A percentile compares a stretch with the other conserved stretches of the same genome.
phyloP scores from a whole-genome alignment of 139 green algal genomes.

The Dunaliella primolecta region DNA sequence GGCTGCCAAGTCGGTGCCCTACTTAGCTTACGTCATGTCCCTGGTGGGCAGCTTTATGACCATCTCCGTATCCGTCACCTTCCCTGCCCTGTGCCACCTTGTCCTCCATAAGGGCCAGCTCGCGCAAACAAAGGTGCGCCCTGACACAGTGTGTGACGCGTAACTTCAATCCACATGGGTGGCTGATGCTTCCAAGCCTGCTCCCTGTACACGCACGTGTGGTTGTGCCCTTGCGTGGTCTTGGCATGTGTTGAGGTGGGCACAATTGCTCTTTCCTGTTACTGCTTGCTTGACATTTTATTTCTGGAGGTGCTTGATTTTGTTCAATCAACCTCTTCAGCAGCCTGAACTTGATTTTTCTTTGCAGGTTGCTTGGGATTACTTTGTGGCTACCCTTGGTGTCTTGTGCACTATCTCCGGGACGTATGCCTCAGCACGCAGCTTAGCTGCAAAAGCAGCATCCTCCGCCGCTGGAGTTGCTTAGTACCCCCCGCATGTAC shows the following conservation, averaged over 20 bases:
- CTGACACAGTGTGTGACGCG: neutral
- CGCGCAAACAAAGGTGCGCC: neutral
- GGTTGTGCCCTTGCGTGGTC: neutral
- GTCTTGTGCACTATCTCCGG: constrained; percentile 39
- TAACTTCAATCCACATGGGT: neutral
- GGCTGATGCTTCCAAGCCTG: too few relatives aligned
- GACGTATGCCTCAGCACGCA: constrained; percentile 29
- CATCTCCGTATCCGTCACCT: constrained; percentile 48
- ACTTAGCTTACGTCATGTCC: constrained; percentile 54
- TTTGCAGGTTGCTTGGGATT: constrained; percentile 30
- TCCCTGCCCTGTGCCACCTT: constrained; percentile 53
- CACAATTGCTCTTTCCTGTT: neutral
- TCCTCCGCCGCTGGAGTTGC: neutral
- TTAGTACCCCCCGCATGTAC: too few relatives aligned
- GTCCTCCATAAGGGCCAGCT: constrained; percentile 14
- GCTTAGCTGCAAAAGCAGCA: constrained; percentile 35
- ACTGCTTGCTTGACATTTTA: neutral
- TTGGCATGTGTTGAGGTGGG: neutral
- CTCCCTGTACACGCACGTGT: neutral
- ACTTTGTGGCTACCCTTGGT: constrained; percentile 31
- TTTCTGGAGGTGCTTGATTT: too few relatives aligned
- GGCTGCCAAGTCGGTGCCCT: constrained; percentile 45
- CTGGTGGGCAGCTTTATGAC: constrained; percentile 57
- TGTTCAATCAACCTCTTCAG: too few relatives aligned
- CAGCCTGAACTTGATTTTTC: neutral